These are phyloP conservation scores for Geranium rotundifolium DNA, from an alignment of 345 rosid species.

Conservation along the genomic window DNA sequence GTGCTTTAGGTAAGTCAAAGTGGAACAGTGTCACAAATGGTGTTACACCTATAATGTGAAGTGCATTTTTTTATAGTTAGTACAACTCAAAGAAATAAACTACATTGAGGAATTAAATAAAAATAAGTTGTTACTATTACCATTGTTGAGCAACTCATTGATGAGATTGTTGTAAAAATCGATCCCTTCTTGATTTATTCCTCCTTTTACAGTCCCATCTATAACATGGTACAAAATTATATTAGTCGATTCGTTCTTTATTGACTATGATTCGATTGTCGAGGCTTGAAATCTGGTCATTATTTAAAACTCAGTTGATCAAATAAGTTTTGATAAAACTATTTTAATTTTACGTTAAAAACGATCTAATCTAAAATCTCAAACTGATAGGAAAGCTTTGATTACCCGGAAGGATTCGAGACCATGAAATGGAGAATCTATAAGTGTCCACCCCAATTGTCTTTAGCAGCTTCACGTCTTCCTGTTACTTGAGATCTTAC, in stretches of 20 bases:
- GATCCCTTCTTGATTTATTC: constrained; percentile 39
- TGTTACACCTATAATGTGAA: constrained; percentile 4
- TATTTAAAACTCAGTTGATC: no score
- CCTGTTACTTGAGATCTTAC: not conserved
- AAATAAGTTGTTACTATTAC: constrained; percentile 3
- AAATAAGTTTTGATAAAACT: no score
- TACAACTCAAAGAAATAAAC: not conserved
- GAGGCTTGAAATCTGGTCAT: no score
- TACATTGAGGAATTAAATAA: not conserved
- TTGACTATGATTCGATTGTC: no score
- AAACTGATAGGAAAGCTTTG: not conserved
- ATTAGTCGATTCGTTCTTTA: not conserved
- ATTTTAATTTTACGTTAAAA: no score
- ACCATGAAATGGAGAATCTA: constrained; percentile 13
- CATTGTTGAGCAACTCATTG: constrained; percentile 16
- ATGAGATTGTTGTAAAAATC: constrained; percentile 45
- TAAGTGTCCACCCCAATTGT: constrained; percentile 6
- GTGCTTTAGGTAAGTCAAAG: constrained; percentile 12
- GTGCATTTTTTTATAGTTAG: not conserved
- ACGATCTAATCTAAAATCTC: not conserved
- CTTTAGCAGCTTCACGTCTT: constrained; percentile 8
- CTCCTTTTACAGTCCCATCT: constrained; percentile 30
- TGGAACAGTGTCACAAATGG: constrained; percentile 10
- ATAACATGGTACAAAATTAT: not conserved
- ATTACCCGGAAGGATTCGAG: constrained; percentile 10